These are phyloP conservation scores for Schwanniomyces etchellsii DNA, from an alignment of 1,139 yeast genomes.

Conservation along the genomic window DNA sequence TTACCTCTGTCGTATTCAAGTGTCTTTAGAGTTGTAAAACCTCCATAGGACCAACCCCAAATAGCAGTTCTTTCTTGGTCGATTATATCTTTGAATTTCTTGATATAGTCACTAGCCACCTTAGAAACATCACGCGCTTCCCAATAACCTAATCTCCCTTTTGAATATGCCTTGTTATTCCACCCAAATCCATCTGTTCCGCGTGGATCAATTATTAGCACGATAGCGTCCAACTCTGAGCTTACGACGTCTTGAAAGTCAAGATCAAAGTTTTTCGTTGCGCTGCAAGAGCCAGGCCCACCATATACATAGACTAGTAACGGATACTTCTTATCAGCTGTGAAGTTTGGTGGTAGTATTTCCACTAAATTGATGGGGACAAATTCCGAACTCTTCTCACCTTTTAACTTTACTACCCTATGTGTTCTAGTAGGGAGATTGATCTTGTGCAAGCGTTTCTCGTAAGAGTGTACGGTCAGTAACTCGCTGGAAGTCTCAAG, in stretches of 20 bases:
- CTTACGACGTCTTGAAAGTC: slow-evolving; percentile 70
- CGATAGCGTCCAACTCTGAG: slow-evolving; percentile 65
- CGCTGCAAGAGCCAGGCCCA: slow-evolving; percentile 88
- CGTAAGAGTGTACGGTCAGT: slow-evolving; percentile 24
- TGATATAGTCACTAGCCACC: slow-evolving; percentile 59
- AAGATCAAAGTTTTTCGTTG: slow-evolving; percentile 46
- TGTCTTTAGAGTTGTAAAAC: slow-evolving; percentile 68
- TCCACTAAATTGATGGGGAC: slow-evolving; percentile 64
- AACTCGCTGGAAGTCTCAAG: slow-evolving; percentile 11
- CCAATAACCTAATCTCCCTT: slow-evolving; percentile 70
- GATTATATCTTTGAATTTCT: slow-evolving; percentile 44
- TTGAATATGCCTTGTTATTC: slow-evolving; percentile 63
- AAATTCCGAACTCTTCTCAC: slow-evolving; percentile 26
- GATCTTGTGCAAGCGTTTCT: slow-evolving; percentile 19
- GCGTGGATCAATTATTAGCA: slow-evolving; percentile 84
- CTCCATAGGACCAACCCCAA: slow-evolving; percentile 91
- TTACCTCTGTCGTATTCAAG: slow-evolving; percentile 60
- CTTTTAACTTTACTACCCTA: slow-evolving; percentile 39
- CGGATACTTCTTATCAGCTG: slow-evolving; percentile 61
- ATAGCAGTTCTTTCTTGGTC: slow-evolving; percentile 66
- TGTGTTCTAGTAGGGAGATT: slow-evolving; percentile 54
- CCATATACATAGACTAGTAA: slow-evolving; percentile 82
- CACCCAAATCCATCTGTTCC: slow-evolving; percentile 94
- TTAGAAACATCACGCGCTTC: slow-evolving; percentile 79
- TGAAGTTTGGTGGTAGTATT: slow-evolving; percentile 66